Conservation (phyloP, 192 early-diverging fungal species). For the Backusella circina region DNA sequence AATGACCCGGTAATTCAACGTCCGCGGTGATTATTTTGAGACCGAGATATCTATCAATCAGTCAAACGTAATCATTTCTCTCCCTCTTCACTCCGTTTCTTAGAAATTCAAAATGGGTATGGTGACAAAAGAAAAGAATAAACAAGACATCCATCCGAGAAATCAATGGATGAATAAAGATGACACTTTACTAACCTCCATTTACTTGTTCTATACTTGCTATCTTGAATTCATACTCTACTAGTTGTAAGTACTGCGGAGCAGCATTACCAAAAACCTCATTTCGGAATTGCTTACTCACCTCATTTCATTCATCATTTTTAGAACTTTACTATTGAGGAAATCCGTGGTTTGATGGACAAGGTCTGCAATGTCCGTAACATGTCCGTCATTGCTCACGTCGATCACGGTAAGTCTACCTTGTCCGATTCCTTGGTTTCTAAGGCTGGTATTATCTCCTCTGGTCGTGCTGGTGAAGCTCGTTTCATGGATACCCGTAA, state of each 20-base stretch:
- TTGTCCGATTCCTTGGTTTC: slow-evolving; percentile 94
- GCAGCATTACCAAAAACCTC: no score
- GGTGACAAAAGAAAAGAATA: neutral
- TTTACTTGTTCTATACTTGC: neutral
- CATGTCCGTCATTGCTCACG: no score
- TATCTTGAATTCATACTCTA: neutral
- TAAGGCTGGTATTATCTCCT: slow-evolving; percentile 98
- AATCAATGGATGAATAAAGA: neutral
- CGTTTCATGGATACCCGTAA: slow-evolving; percentile 96
- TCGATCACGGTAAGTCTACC: slow-evolving; percentile 99
- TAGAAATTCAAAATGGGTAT: neutral
- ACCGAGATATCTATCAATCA: neutral
- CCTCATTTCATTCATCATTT: no score
- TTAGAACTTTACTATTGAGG: slow-evolving; percentile 50
- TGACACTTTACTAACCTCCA: neutral
- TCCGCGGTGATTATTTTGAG: neutral
- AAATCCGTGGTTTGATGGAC: slow-evolving; percentile 45
- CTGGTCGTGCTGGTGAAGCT: slow-evolving; percentile 90
- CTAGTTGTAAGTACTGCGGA: neutral
- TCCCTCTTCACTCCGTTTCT: neutral
- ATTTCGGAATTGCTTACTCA: no score
- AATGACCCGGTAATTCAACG: neutral
- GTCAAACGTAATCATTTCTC: neutral
- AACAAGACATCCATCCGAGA: neutral
- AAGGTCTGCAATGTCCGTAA: slow-evolving; percentile 88